These are phyloP conservation scores for Hymenoscyphus repandus DNA, from an alignment of 2,329 filamentous ascomycete genomes.

Conservation along the genomic window DNA sequence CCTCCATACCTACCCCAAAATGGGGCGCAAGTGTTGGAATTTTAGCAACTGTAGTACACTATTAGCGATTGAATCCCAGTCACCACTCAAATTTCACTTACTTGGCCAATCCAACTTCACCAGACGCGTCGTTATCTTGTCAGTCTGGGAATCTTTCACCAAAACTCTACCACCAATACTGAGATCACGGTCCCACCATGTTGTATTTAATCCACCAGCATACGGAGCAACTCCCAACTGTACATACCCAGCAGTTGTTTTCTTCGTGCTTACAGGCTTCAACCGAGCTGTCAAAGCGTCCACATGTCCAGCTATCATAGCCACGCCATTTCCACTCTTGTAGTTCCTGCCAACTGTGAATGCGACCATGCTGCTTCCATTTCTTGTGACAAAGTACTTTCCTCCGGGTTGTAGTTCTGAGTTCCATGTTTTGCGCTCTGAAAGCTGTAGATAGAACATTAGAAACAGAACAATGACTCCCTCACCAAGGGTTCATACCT, in stretches of 20 bases:
- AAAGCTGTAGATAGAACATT: conserved; percentile 48
- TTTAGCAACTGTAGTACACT: conserved; percentile 56
- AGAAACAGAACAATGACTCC: conserved; percentile 3
- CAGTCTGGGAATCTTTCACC: conserved; percentile 64
- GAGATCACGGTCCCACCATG: conserved; percentile 97
- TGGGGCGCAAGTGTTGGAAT: conserved; percentile 91
- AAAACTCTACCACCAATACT: conserved; percentile 86
- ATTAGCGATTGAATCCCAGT: conserved; percentile 2
- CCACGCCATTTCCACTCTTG: conserved; percentile 77
- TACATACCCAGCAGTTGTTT: conserved; percentile 77
- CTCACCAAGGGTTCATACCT: conserved; percentile 39
- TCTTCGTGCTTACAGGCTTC: conserved; percentile 84
- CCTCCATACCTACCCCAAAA: conserved; percentile 73
- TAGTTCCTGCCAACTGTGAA: conserved; percentile 80
- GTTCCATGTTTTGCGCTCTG: conserved; percentile 73
- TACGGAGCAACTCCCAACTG: conserved; percentile 93
- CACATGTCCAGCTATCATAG: conserved; percentile 86
- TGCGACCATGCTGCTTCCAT: conserved; percentile 78
- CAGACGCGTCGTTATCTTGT: conserved; percentile 74
- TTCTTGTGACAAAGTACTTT: conserved; percentile 84
- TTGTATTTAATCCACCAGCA: conserved; percentile 77
- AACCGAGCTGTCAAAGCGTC: conserved; percentile 86
- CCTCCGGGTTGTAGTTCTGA: conserved; percentile 69
- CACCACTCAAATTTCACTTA: conserved; percentile 28
- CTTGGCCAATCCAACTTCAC: conserved; percentile 91